Evolutionary conservation across 441 rosid species (phyloP), one percentile per base, ranked within the genome.

Genomic region (Melastoma candidum): DNA sequence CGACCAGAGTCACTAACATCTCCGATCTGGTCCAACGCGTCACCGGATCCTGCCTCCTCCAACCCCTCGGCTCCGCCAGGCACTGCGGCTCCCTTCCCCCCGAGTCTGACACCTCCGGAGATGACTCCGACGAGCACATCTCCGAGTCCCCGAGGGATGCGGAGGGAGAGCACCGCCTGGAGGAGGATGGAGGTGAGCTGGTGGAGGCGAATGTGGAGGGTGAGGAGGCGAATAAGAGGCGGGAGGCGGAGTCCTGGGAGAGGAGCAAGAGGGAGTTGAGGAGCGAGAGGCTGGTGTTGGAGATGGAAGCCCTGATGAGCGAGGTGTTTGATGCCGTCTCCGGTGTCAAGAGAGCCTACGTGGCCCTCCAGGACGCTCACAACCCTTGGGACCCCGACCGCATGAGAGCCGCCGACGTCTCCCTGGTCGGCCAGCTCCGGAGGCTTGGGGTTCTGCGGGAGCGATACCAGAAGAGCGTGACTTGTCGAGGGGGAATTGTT

Each of bases 331-430:
- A 84, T 25, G 78, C 95, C 26, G 77, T 79, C 0, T 75, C 87
- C 46, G 76, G 74, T 11, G 67, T 85, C 85, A 92, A 87, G 74
- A 80, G 71, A 53, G 95, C 95, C 32, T 92, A 87, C 62, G 82
- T 70, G 25, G 65, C 63, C 51, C 65, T 87, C 36, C 96, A 92
- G 59, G 98, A 87, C 50, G 87, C 98, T 14, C 98, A 92, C 59
- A 79, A 80, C 12, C 98, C 98, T 12, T 92, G 98, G 96, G 95
- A 92, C 68, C 92, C 89, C 43, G 90, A 85, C 71, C 79, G 78
- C 74, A 85, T 92, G 84, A 74, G 90, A 70, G 70, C 53, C 22
- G 95, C 98, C 14, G 98, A 92, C 48, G 68, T 75, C 58, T 80
- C 84, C 14, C 85, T 87, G 74, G 90, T 92, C 48, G 85, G 82